These are phyloP conservation scores for Eucommia ulmoides DNA, from an alignment of 257 asterid genomes.

Conservation along the genomic window DNA sequence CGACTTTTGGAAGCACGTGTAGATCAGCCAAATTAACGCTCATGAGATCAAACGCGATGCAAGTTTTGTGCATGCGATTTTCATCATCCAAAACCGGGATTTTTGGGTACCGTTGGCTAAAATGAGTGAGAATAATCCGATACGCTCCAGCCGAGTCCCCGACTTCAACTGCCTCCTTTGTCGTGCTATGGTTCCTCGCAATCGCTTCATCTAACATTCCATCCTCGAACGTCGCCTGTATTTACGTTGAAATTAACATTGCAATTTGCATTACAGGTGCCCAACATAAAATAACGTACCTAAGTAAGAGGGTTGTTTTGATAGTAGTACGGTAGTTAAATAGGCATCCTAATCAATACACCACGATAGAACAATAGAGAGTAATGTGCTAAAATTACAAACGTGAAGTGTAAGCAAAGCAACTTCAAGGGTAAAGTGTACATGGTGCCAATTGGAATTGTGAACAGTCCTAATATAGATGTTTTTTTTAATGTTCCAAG, in stretches of 20 bases:
- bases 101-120: constrained; percentile 96
- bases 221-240: constrained; percentile 94
- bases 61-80: constrained; percentile 59
- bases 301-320: too few species aligned
- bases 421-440: too few species aligned
- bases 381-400: too few species aligned
- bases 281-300: too few species aligned
- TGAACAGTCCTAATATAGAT: too few species aligned
- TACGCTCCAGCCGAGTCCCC: constrained; percentile 80
- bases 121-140: constrained; percentile 76
- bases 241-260: not conserved
- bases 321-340: too few species aligned
- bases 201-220: constrained; percentile 70
- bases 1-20: constrained; percentile 64
- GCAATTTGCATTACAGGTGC: too few species aligned
- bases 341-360: too few species aligned
- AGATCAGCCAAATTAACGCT: constrained; percentile 80
- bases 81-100: constrained; percentile 82
- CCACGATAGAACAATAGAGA: too few species aligned
- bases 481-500: too few species aligned
- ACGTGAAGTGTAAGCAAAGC: too few species aligned
- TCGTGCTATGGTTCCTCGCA: constrained; percentile 85
- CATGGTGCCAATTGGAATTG: too few species aligned
- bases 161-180: constrained; percentile 68
- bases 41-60: constrained; percentile 95